Conservation (phyloP, 192 early-diverging fungal species). For the Backusella parvicylindrica region DNA sequence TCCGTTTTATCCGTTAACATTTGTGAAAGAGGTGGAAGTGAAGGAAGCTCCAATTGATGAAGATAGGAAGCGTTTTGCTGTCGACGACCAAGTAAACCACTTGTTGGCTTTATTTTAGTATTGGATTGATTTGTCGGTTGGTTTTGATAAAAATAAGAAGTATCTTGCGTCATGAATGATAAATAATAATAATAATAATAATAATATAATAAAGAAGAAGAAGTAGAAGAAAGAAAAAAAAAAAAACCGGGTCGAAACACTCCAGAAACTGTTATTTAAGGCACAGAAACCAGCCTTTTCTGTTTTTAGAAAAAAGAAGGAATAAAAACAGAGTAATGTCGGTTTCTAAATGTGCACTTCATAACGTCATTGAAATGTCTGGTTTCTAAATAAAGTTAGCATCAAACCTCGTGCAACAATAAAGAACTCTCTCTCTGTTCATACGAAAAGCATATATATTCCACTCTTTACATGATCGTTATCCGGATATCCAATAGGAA, state of each 20-base stretch:
- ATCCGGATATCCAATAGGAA: background rate
- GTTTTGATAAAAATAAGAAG: background rate
- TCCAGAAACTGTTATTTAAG: slow-evolving; percentile 5
- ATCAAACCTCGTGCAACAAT: background rate
- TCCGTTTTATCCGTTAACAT: background rate
- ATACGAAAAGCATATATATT: background rate
- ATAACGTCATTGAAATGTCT: slow-evolving; percentile 13
- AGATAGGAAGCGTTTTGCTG: slow-evolving; percentile 1
- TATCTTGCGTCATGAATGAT: slow-evolving; percentile 7
- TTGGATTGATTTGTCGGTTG: background rate
- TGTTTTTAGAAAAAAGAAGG: slow-evolving; percentile 11
- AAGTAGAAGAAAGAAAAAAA: background rate
- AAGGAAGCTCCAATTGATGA: slow-evolving; percentile 14
- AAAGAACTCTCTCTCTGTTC: background rate
- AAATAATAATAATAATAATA: background rate
- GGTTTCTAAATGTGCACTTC: slow-evolving; percentile 3
- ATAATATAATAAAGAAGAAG: background rate
- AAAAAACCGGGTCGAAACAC: background rate
- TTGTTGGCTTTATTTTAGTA: background rate
- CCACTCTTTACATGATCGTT: background rate
- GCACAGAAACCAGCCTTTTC: slow-evolving; percentile 7
- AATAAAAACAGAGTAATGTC: background rate
- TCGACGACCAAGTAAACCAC: slow-evolving; percentile 1
- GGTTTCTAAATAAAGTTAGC: background rate
- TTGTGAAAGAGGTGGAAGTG: slow-evolving; percentile 20